Evolutionary conservation across 257 asterid species (phyloP).

Genomic region (Galeopsis tetrahit): DNA sequence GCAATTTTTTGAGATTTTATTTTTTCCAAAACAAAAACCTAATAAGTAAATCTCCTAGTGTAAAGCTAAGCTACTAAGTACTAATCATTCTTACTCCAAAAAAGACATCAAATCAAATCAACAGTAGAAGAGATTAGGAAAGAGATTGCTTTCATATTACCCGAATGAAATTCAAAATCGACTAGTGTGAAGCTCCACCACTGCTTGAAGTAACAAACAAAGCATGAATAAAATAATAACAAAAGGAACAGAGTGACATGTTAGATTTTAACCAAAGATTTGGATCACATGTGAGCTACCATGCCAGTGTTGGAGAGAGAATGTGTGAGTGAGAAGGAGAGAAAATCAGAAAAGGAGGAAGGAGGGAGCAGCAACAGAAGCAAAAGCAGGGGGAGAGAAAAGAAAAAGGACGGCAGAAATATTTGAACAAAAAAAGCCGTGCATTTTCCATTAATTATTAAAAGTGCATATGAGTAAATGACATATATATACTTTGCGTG

Average conservation of each 20-base stretch:
- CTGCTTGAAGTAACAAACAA: conserved; percentile 4
- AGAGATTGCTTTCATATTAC: conserved; percentile 29
- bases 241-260: background rate
- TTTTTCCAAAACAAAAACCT: background rate
- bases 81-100: background rate
- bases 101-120: background rate
- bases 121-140: background rate
- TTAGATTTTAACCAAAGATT: background rate
- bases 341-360: conserved; percentile 4
- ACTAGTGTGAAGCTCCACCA: background rate
- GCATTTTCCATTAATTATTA: background rate
- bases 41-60: background rate
- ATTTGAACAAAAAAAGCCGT: conserved; percentile 10
- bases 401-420: background rate
- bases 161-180: conserved; percentile 28
- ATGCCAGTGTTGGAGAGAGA: background rate
- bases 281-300: background rate
- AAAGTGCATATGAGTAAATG: background rate
- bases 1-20: conserved; percentile 1
- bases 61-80: background rate
- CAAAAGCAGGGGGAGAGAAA: background rate
- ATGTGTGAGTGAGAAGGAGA: background rate
- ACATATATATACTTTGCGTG: too few species aligned
- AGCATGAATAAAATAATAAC: background rate
- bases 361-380: background rate